phyloP scores from a whole-genome alignment of 495 filamentous ascomycete genomes.

The Penicillium pulvis region DNA sequence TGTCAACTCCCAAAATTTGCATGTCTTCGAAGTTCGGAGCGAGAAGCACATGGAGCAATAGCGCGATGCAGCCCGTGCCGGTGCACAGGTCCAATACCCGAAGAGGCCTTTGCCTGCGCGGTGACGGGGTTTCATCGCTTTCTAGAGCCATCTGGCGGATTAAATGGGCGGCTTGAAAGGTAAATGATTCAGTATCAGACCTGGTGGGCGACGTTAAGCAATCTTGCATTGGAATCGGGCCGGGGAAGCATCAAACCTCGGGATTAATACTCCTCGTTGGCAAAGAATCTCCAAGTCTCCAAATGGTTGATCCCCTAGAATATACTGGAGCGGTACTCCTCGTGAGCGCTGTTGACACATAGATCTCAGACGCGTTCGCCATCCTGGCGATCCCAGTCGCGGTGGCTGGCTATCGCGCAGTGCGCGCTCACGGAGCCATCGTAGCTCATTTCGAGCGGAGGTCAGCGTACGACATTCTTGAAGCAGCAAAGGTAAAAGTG shows the following conservation, averaged over 20 bases:
- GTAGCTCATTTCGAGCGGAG: slow-evolving; percentile 75
- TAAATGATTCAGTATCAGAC: slow-evolving; percentile 73
- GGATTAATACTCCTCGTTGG: slow-evolving; percentile 76
- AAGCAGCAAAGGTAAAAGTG: slow-evolving; percentile 67
- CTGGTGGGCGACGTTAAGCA: slow-evolving; percentile 29
- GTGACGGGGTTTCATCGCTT: background rate
- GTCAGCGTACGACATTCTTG: slow-evolving; percentile 65
- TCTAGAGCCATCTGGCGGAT: slow-evolving; percentile 28
- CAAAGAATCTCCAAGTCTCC: slow-evolving; percentile 81
- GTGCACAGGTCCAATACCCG: slow-evolving; percentile 84
- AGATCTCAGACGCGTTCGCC: slow-evolving; percentile 38
- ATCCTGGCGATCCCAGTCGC: slow-evolving; percentile 17
- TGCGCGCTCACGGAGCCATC: slow-evolving; percentile 78
- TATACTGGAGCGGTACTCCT: slow-evolving; percentile 84
- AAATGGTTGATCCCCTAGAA: slow-evolving; percentile 87
- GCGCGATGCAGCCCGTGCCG: slow-evolving; percentile 87
- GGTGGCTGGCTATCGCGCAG: slow-evolving; percentile 18
- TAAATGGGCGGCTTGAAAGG: slow-evolving; percentile 54
- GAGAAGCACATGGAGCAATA: slow-evolving; percentile 66
- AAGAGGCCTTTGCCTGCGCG: slow-evolving; percentile 28
- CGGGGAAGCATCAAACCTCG: slow-evolving; percentile 54
- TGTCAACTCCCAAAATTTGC: slow-evolving; percentile 44
- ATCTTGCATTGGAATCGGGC: background rate
- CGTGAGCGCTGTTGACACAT: slow-evolving; percentile 60
- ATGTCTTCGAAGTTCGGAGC: slow-evolving; percentile 26